phyloP scores from a whole-genome alignment of 2,329 filamentous ascomycete genomes.

The Orbilia blumenaviensis region DNA sequence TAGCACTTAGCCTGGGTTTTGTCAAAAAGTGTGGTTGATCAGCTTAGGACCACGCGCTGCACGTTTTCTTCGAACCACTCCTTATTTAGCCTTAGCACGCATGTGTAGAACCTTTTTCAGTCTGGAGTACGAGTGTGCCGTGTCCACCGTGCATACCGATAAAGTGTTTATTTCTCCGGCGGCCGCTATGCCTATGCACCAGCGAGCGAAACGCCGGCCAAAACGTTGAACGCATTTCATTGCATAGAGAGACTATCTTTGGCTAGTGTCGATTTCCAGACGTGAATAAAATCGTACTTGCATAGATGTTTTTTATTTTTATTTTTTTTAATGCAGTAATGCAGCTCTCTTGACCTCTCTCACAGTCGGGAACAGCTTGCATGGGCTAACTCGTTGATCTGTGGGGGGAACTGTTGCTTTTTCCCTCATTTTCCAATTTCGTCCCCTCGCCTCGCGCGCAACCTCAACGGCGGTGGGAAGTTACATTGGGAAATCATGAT shows the following conservation, averaged over 20 bases:
- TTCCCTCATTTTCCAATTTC: conserved; percentile 22
- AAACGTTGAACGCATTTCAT: conserved; percentile 17
- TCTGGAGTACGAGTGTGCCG: conserved; percentile 42
- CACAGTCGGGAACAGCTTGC: conserved; percentile 2
- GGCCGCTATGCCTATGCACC: conserved; percentile 29
- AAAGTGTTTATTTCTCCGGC: conserved; percentile 53
- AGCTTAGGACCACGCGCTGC: conserved; percentile 42
- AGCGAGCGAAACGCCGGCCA: conserved; percentile 2
- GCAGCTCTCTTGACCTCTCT: not conserved
- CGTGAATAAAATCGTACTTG: conserved; percentile 49
- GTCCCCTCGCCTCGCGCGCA: conserved; percentile 34
- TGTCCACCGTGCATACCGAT: conserved; percentile 26
- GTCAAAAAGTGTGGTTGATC: conserved; percentile 49
- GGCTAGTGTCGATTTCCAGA: conserved; percentile 47
- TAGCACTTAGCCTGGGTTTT: conserved; percentile 28
- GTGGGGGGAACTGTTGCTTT: conserved; percentile 21
- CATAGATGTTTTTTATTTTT: conserved; percentile 12
- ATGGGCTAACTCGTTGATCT: conserved; percentile 1
- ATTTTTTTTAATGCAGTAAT: not conserved
- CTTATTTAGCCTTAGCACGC: conserved; percentile 45
- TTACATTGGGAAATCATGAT: conserved; percentile 25
- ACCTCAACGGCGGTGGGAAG: conserved; percentile 26
- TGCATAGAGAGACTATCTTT: conserved; percentile 16
- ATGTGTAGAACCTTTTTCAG: conserved; percentile 29
- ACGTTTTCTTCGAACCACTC: conserved; percentile 41